A percentile compares a stretch with the other conserved stretches of the same genome.
Evolutionary conservation across 2,329 filamentous ascomycete species (phyloP).

Genomic region (Penicillium paneum): DNA sequence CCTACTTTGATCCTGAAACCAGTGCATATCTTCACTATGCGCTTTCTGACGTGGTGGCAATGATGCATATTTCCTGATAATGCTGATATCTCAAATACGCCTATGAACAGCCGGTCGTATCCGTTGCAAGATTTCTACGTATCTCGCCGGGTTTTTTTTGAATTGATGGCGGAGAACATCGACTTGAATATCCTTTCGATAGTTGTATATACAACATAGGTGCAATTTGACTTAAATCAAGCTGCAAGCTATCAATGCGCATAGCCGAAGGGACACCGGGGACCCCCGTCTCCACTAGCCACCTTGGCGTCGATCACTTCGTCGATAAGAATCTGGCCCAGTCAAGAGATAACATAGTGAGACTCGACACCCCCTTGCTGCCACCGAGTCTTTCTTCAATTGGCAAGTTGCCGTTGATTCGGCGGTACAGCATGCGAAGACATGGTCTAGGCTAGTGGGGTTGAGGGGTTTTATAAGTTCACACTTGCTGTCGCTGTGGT

Average conservation of each 20-base stretch:
- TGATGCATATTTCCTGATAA: neutral
- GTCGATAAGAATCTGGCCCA: conserved; percentile 58
- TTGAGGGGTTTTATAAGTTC: conserved; percentile 1
- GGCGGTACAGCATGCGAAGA: conserved; percentile 50
- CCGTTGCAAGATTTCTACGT: neutral
- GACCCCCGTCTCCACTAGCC: conserved; percentile 54
- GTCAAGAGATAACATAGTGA: conserved; percentile 55
- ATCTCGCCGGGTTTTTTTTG: neutral
- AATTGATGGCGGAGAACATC: neutral
- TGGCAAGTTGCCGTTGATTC: conserved; percentile 45
- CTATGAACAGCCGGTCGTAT: neutral
- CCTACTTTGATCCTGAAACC: neutral
- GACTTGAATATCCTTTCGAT: neutral
- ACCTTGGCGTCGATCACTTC: conserved; percentile 56
- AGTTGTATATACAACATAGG: neutral
- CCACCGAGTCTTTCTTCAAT: conserved; percentile 44
- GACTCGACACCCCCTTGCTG: conserved; percentile 35
- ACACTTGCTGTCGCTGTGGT: conserved; percentile 15
- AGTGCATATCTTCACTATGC: neutral
- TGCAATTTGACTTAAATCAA: neutral
- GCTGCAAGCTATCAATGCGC: conserved; percentile 13
- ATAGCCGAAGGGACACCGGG: conserved; percentile 33
- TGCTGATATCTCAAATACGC: neutral
- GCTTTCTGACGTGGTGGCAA: no score
- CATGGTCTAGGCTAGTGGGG: conserved; percentile 49